Conservation (phyloP, 768 basidiomycete genomes). For the Lentinula lateritia region DNA sequence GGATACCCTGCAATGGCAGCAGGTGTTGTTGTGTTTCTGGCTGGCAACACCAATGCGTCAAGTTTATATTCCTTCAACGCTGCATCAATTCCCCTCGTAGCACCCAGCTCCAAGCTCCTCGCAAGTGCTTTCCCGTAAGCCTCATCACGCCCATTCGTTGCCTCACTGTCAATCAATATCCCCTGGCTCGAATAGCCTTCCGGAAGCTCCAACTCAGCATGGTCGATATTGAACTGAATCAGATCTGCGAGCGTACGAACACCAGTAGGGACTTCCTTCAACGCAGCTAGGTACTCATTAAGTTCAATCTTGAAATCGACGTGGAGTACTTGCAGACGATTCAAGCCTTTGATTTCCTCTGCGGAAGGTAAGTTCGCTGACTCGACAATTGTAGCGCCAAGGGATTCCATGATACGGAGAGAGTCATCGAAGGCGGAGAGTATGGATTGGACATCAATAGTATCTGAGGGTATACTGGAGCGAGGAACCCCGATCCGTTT, state of each 20-base stretch:
- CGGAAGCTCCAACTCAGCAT: constrained; percentile 30
- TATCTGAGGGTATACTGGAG: constrained; percentile 19
- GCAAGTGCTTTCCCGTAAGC: constrained; percentile 33
- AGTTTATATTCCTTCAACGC: constrained; percentile 38
- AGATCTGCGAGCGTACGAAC: constrained; percentile 35
- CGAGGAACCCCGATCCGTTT: constrained; percentile 42
- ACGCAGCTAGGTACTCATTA: constrained; percentile 29
- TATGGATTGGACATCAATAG: constrained; percentile 12
- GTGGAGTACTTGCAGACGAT: constrained; percentile 16
- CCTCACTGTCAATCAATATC: not conserved
- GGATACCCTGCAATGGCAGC: constrained; percentile 47
- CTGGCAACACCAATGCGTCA: constrained; percentile 42
- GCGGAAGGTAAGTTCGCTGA: constrained; percentile 38
- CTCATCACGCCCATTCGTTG: constrained; percentile 16
- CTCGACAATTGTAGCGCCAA: constrained; percentile 42
- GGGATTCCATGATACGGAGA: constrained; percentile 26
- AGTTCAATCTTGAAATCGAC: constrained; percentile 39
- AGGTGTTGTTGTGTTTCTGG: constrained; percentile 22
- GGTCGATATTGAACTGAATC: constrained; percentile 35
- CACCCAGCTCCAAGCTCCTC: constrained; percentile 30
- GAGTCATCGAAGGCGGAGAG: constrained; percentile 31
- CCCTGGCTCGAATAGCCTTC: not conserved
- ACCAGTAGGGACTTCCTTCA: constrained; percentile 34
- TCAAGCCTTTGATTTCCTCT: constrained; percentile 23
- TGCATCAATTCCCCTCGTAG: constrained; percentile 49